Evolutionary conservation across 139 green algal species (phyloP).

Genomic region (Auxenochlorella pyrenoidosa): DNA sequence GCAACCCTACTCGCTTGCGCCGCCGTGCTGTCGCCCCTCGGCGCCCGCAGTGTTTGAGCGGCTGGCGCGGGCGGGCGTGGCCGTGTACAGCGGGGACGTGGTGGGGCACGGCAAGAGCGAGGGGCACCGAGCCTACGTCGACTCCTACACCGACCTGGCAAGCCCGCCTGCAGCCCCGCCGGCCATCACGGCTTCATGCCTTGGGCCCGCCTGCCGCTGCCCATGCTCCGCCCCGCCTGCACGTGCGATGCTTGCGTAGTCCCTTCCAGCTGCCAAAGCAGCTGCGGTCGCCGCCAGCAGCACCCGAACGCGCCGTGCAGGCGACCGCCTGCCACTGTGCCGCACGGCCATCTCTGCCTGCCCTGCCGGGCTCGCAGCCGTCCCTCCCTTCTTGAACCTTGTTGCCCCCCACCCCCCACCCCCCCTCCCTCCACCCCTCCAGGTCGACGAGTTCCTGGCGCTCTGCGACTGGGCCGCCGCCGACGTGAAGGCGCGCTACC

Average conservation of each 20-base stretch:
- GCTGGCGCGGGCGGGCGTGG: conserved; percentile 55
- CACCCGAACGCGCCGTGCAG: too few relatives aligned
- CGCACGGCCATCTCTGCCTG: too few relatives aligned
- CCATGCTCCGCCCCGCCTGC: too few relatives aligned
- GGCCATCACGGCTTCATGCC: neutral
- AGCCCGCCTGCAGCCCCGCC: neutral
- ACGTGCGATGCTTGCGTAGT: too few relatives aligned
- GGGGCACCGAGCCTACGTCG: conserved; percentile 33
- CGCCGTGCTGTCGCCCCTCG: neutral
- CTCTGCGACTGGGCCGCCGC: conserved; percentile 32
- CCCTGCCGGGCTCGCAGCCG: too few relatives aligned
- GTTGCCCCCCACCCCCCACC: too few relatives aligned
- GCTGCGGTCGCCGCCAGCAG: too few relatives aligned
- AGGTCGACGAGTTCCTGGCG: conserved; percentile 64
- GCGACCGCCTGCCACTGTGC: too few relatives aligned
- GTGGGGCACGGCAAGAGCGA: conserved; percentile 52
- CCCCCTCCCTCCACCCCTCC: neutral
- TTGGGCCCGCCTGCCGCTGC: neutral
- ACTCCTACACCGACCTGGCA: neutral
- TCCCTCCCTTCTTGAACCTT: too few relatives aligned
- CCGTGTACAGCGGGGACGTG: conserved; percentile 53
- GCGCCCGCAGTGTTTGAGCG: conserved; percentile 36
- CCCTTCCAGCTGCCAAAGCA: too few relatives aligned
- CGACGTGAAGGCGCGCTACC: neutral
- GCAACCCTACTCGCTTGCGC: neutral